Evolutionary conservation across 2,329 filamentous ascomycete genomes (phyloP), one percentile per base, ranked within the genome.

Genomic region (Claviceps spartinae): DNA sequence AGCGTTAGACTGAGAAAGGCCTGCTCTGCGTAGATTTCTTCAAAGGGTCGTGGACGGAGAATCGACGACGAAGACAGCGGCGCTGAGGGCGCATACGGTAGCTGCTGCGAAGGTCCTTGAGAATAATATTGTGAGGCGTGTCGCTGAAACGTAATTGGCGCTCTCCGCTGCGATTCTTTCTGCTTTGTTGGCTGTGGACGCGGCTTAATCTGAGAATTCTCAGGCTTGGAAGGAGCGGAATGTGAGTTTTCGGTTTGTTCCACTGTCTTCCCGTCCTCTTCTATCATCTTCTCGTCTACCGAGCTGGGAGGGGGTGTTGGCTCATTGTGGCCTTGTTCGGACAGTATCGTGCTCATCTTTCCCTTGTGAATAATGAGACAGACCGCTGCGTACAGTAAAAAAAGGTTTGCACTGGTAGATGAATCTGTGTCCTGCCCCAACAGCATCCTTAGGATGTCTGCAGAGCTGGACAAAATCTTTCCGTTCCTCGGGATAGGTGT

Each of bases 21-120:
- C 13, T 68, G 66, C 57, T 82, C 76, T 3, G 62, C 61, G 50
- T 70, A 67, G 4, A 78, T 64, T 5, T 69, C 67, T 18, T 70
- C 65, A 48, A 73, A 67, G 0, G 70, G 60, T 1, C 72, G 66
- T 2, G 67, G 69, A 3, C 65, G 61, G 45, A 72, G 61, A 52
- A 66, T 57, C 16, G 56, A 52, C 26, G 54, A 58, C 2, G 34
- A 16, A 1, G 30, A n/a, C 13, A 42, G 20, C 2, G 50, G 22
- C 9, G 5, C 2, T 7, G n/a, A 20, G 4, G 20, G 22, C 5
- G 1, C 26, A 4, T 26, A 16, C 20, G n/a, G 45, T 34, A 34
- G 9, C 30, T 34, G 30, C 30, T 51, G 43, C 13, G 14, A 18
- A 22, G 48, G 18, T 30, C 30, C 18, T 24, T 43, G 34, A 4